Percentiles rank a stretch among this genome's conserved stretches.
phyloP scores from a whole-genome alignment of 1,284 basidiomycete species.

The Ceratobasidium sp. region DNA sequence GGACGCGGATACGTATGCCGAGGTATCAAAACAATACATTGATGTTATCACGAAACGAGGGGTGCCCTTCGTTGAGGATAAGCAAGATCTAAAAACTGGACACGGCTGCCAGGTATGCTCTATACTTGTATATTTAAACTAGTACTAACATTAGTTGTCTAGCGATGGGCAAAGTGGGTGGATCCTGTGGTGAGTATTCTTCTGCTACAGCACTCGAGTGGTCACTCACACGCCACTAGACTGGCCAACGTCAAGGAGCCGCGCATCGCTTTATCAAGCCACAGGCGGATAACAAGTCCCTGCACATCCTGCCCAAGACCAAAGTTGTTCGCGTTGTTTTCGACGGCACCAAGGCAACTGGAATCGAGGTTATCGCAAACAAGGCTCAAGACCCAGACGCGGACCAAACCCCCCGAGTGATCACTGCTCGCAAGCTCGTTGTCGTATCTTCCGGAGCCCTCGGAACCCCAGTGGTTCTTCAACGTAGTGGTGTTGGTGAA shows the following conservation, averaged over 20 bases:
- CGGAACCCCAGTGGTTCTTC: conserved; percentile 60
- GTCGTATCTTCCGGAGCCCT: conserved; percentile 31
- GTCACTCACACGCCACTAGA: not conserved
- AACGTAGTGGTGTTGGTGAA: conserved; percentile 61
- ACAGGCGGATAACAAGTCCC: conserved; percentile 20
- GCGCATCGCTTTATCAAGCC: conserved; percentile 30
- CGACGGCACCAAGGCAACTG: conserved; percentile 33
- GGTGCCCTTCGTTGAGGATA: conserved; percentile 19
- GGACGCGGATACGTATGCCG: not conserved
- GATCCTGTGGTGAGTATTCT: conserved; percentile 24
- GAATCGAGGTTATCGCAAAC: conserved; percentile 25
- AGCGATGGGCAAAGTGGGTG: conserved; percentile 36
- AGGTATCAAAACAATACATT: conserved; percentile 13
- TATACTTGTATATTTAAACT: no score
- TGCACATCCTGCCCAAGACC: conserved; percentile 27
- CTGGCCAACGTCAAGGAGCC: conserved; percentile 29
- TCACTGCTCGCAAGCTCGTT: conserved; percentile 33
- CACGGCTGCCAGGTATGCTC: conserved; percentile 27
- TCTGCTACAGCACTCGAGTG: not conserved
- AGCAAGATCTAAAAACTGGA: conserved; percentile 22
- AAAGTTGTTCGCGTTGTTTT: conserved; percentile 29
- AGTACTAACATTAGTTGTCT: not conserved
- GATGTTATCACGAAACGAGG: conserved; percentile 14
- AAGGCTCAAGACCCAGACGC: conserved; percentile 8
- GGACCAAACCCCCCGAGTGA: conserved; percentile 19